Conservation (phyloP, 2,329 filamentous ascomycete species). For the Xylariales sp. region DNA sequence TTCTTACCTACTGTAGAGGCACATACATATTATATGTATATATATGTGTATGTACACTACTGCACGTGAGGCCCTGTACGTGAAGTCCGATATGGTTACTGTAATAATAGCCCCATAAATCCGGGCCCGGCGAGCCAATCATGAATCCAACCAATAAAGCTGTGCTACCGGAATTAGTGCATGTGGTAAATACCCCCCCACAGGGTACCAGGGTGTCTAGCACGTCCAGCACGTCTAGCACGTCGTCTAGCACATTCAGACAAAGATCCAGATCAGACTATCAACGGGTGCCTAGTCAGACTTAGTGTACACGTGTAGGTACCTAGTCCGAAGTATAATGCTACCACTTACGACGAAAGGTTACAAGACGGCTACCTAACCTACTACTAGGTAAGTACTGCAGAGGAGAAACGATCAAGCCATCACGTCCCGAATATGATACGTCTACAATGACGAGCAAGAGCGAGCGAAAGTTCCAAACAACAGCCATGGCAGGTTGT, state of each 20-base stretch:
- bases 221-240: neutral
- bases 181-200: constrained; percentile 29
- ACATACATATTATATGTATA: neutral
- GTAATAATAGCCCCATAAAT: constrained; percentile 5
- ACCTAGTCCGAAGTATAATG: neutral
- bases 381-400: neutral
- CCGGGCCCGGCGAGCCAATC: constrained; percentile 14
- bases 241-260: too few relatives aligned
- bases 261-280: constrained; percentile 10
- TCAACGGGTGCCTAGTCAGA: neutral
- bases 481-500: neutral
- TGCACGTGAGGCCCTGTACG: neutral
- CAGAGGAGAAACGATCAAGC: constrained; percentile 4
- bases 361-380: neutral
- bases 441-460: constrained; percentile 8
- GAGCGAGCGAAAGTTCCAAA: neutral
- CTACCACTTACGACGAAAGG: neutral
- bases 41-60: neutral
- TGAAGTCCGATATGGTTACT: neutral
- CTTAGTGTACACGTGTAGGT: neutral
- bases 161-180: constrained; percentile 26
- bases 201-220: constrained; percentile 15
- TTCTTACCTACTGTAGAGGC: too few relatives aligned
- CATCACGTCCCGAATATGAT: constrained; percentile 15
- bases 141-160: neutral